phyloP scores from a whole-genome alignment of 345 rosid species.

The Arabis alpina region DNA sequence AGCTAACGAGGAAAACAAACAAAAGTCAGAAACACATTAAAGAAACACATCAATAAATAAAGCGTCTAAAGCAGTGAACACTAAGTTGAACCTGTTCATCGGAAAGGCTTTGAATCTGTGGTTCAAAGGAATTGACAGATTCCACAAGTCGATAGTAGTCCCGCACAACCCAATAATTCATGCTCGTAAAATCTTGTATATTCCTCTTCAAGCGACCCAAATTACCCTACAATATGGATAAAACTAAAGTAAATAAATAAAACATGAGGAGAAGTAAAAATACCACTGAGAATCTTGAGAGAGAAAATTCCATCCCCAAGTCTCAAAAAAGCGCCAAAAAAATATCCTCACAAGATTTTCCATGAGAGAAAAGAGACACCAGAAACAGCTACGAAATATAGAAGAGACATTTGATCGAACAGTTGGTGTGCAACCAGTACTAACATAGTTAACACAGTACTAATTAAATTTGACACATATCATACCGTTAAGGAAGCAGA shows the following conservation, averaged over 20 bases:
- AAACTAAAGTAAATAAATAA: background rate
- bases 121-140: constrained; percentile 70
- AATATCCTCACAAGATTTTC: background rate
- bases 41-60: constrained; percentile 5
- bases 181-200: constrained; percentile 59
- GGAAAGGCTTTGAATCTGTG: constrained; percentile 54
- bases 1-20: constrained; percentile 47
- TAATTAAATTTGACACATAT: background rate
- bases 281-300: constrained; percentile 3
- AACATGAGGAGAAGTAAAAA: background rate
- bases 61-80: constrained; percentile 8
- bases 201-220: constrained; percentile 52
- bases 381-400: background rate
- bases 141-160: constrained; percentile 83
- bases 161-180: constrained; percentile 87
- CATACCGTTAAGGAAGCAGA: constrained; percentile 60
- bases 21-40: constrained; percentile 3
- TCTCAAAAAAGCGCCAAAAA: background rate
- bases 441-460: background rate
- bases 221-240: constrained; percentile 48
- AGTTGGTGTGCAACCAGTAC: constrained; percentile 40
- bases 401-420: constrained; percentile 58
- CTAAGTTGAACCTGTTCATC: constrained; percentile 74
- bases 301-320: background rate
- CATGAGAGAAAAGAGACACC: background rate